These are phyloP conservation scores for Schizonepeta tenuifolia DNA, from an alignment of 257 asterid species.

Conservation along the genomic window DNA sequence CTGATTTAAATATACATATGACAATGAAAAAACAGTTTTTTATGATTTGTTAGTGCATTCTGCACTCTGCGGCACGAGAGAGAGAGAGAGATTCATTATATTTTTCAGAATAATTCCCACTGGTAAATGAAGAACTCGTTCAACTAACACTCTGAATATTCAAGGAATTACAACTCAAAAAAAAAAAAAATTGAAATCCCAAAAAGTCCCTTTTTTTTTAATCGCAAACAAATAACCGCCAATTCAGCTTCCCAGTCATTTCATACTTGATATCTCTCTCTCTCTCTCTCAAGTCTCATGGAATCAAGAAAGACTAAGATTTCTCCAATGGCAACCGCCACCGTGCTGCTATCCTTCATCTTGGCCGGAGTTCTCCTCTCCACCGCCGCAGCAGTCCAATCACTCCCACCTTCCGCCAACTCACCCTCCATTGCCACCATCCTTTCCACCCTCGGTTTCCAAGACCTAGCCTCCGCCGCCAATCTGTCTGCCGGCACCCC, in stretches of 20 bases:
- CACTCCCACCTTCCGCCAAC: slow-evolving; percentile 31
- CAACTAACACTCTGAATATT: neutral
- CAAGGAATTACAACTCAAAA: neutral
- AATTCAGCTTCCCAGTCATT: neutral
- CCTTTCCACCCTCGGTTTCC: slow-evolving; percentile 65
- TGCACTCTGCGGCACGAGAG: neutral
- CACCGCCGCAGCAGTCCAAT: slow-evolving; percentile 20
- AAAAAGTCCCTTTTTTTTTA: neutral
- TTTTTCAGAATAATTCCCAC: too few relatives aligned
- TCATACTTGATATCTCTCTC: neutral
- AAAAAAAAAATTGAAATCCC: neutral
- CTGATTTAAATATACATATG: neutral
- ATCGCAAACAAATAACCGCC: slow-evolving; percentile 30
- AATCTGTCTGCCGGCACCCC: slow-evolving; percentile 53
- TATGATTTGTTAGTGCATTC: neutral
- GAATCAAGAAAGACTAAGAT: slow-evolving; percentile 26
- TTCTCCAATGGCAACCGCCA: slow-evolving; percentile 39
- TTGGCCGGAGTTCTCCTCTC: slow-evolving; percentile 17
- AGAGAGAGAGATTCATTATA: neutral
- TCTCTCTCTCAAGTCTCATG: neutral
- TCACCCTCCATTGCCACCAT: slow-evolving; percentile 41
- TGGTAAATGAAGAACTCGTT: neutral
- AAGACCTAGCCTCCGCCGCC: slow-evolving; percentile 49
- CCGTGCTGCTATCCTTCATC: slow-evolving; percentile 21
- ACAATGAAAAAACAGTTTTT: neutral